phyloP scores from a whole-genome alignment of 345 rosid species.

The Dipteronia dyeriana region DNA sequence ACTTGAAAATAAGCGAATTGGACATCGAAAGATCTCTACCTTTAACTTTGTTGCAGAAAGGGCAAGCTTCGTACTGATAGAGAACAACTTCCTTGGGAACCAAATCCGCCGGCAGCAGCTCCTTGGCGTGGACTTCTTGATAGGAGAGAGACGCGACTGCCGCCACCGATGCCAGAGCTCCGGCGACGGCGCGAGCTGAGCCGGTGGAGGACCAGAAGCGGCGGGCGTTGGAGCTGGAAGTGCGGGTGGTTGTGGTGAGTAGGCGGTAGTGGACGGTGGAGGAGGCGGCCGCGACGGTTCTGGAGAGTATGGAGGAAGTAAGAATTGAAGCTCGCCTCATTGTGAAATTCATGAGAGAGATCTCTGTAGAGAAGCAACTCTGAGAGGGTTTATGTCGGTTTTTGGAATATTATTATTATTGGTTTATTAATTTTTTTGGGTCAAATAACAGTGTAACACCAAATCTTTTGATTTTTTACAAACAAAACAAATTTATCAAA shows the following conservation, averaged over 20 bases:
- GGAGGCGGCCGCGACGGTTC: constrained; percentile 28
- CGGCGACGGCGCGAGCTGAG: constrained; percentile 33
- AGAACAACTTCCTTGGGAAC: constrained; percentile 69
- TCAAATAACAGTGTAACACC: no score
- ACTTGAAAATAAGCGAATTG: constrained; percentile 14
- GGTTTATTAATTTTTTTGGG: not conserved
- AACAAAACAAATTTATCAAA: no score
- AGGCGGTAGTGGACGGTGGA: constrained; percentile 27
- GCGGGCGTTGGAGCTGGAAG: constrained; percentile 27
- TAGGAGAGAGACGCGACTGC: constrained; percentile 29
- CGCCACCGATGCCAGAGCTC: constrained; percentile 28
- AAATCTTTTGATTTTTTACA: no score
- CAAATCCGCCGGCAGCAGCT: constrained; percentile 41
- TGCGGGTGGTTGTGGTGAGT: constrained; percentile 30
- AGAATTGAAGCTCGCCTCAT: constrained; percentile 47
- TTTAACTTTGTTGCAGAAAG: constrained; percentile 91
- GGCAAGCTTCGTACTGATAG: constrained; percentile 93
- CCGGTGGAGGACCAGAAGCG: constrained; percentile 34
- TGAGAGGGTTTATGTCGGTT: not conserved
- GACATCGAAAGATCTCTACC: constrained; percentile 32
- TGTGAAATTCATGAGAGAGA: not conserved
- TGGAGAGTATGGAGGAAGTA: constrained; percentile 37
- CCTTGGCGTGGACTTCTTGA: constrained; percentile 67
- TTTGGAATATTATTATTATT: not conserved
- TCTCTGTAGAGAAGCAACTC: not conserved